These are phyloP conservation scores for Daldinia sp. DNA, from an alignment of 2,329 filamentous ascomycete species.

Conservation along the genomic window DNA sequence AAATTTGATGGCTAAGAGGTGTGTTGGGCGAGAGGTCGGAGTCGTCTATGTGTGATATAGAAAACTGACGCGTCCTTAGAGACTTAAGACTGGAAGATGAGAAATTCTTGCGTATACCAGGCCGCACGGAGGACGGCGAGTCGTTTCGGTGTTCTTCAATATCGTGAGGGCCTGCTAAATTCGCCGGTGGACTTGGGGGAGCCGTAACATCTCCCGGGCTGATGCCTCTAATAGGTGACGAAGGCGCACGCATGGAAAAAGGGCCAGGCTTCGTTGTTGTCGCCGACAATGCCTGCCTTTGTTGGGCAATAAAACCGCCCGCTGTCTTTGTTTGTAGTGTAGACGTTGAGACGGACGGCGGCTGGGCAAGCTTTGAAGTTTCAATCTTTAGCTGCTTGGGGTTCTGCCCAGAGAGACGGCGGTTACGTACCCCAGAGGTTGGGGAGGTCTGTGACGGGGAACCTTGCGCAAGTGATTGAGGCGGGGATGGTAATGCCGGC, in stretches of 20 bases:
- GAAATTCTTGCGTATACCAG: slow-evolving; percentile 70
- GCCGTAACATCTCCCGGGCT: slow-evolving; percentile 39
- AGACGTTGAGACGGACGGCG: slow-evolving; percentile 40
- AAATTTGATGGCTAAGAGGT: slow-evolving; percentile 74
- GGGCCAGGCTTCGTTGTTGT: slow-evolving; percentile 46
- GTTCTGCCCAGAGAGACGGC: slow-evolving; percentile 82
- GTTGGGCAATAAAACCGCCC: slow-evolving; percentile 52
- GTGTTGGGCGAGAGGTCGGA: slow-evolving; percentile 77
- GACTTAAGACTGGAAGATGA: slow-evolving; percentile 76
- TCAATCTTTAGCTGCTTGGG: slow-evolving; percentile 89
- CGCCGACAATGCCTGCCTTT: slow-evolving; percentile 53
- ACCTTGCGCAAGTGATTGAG: slow-evolving; percentile 54
- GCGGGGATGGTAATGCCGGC: slow-evolving; percentile 56
- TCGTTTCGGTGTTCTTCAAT: slow-evolving; percentile 55
- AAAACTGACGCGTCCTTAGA: slow-evolving; percentile 77
- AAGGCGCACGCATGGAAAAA: slow-evolving; percentile 48
- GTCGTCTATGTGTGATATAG: slow-evolving; percentile 68
- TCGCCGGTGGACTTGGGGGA: slow-evolving; percentile 45
- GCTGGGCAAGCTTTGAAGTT: slow-evolving; percentile 59
- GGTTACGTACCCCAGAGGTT: slow-evolving; percentile 68
- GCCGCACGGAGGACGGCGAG: slow-evolving; percentile 61
- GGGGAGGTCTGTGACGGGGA: slow-evolving; percentile 51
- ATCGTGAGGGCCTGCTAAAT: slow-evolving; percentile 46
- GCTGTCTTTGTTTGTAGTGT: slow-evolving; percentile 42
- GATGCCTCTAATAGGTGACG: slow-evolving; percentile 45